These are phyloP conservation scores for Oropetium thomaeum DNA, from an alignment of 176 grass and related monocot species.

Conservation along the genomic window DNA sequence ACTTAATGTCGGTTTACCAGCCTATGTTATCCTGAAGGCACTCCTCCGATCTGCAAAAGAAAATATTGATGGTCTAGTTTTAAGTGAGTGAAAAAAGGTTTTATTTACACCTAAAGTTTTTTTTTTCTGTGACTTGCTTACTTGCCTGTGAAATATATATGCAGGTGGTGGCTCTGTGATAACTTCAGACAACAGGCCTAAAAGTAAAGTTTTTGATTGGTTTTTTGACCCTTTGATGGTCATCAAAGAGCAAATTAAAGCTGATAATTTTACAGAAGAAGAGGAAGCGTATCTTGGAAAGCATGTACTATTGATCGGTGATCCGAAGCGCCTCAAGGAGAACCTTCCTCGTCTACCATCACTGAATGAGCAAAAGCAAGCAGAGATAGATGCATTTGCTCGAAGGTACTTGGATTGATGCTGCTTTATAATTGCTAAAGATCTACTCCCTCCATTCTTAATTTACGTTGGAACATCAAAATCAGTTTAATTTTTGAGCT, in stretches of 20 bases:
- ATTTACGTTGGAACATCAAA: no score
- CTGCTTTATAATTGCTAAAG: background rate
- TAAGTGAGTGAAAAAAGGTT: constrained; percentile 60
- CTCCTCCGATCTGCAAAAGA: constrained; percentile 68
- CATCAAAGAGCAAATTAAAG: constrained; percentile 91
- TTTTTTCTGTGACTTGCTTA: constrained; percentile 9
- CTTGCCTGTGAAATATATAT: constrained; percentile 31
- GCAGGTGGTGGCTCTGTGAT: constrained; percentile 75
- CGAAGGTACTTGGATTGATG: constrained; percentile 51
- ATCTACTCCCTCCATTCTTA: no score
- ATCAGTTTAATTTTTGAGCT: no score
- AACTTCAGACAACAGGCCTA: constrained; percentile 75
- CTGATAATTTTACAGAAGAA: constrained; percentile 70
- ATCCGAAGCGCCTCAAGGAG: constrained; percentile 64
- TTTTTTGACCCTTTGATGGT: constrained; percentile 94
- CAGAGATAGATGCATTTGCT: constrained; percentile 86
- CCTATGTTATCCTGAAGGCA: constrained; percentile 72
- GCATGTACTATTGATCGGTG: constrained; percentile 61
- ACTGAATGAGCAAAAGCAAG: constrained; percentile 59
- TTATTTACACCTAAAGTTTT: background rate
- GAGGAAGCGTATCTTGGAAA: constrained; percentile 80
- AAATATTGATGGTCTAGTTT: constrained; percentile 59
- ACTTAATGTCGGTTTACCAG: constrained; percentile 79
- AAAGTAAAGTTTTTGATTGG: constrained; percentile 70
- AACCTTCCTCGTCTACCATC: constrained; percentile 44